A percentile compares a stretch with the other conserved stretches of the same genome.
Evolutionary conservation across 371 early-diverging fungal genomes (phyloP).

Genomic region (Mucor circinelloides): DNA sequence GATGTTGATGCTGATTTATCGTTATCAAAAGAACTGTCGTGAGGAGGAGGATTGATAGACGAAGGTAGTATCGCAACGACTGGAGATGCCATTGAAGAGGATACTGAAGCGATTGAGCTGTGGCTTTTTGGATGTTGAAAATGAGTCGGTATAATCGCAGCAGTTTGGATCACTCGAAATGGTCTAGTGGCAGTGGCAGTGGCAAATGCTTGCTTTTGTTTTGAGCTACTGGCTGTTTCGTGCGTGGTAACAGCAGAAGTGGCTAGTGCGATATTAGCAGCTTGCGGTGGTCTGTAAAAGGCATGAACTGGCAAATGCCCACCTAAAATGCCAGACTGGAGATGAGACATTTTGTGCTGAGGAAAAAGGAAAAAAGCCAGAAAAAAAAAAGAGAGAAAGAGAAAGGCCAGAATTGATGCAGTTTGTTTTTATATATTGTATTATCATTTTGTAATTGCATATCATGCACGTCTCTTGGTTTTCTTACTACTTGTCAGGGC

Average conservation of each 20-base stretch:
- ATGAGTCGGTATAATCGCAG: background rate
- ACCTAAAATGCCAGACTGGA: background rate
- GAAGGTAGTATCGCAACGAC: background rate
- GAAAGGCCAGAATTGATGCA: background rate
- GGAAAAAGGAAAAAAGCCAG: background rate
- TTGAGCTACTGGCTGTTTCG: background rate
- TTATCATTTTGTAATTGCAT: background rate
- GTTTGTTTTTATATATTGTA: background rate
- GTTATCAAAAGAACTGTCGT: background rate
- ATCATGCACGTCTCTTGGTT: background rate
- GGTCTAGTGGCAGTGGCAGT: background rate
- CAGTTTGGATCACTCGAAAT: background rate
- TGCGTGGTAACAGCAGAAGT: background rate
- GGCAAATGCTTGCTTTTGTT: background rate
- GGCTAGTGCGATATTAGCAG: background rate
- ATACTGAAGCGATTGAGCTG: background rate
- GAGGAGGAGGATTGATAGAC: background rate
- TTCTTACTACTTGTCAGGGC: background rate
- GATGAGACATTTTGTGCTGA: constrained; percentile 4
- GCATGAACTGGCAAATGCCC: constrained; percentile 3
- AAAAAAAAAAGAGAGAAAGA: constrained; percentile 3
- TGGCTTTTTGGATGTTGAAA: background rate
- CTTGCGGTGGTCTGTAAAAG: constrained; percentile 3
- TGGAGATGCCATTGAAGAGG: background rate
- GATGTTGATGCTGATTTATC: background rate